Conservation (phyloP, 1,284 basidiomycete species). For the Puccinia polysora region DNA sequence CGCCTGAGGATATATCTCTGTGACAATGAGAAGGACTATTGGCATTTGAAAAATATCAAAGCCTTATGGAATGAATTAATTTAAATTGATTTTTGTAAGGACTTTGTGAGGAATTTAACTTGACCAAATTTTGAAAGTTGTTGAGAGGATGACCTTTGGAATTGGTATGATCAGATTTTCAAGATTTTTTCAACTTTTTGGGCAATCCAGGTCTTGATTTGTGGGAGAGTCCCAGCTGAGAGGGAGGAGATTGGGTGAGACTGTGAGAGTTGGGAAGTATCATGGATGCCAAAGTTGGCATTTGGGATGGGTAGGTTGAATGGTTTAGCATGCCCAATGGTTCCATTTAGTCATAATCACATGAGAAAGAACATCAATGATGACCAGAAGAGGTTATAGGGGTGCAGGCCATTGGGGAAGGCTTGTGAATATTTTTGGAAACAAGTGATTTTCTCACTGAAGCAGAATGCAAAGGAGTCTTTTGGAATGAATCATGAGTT, state of each 20-base stretch:
- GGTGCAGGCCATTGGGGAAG: background rate
- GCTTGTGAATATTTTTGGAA: background rate
- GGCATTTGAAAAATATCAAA: background rate
- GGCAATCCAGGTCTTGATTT: slow-evolving; percentile 29
- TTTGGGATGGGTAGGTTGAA: background rate
- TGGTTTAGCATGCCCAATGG: background rate
- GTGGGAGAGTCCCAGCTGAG: slow-evolving; percentile 4
- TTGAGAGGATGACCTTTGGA: background rate
- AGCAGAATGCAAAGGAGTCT: slow-evolving; percentile 13
- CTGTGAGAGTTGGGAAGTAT: background rate
- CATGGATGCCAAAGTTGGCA: background rate
- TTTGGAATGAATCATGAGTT: slow-evolving; percentile 8
- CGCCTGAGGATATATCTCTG: background rate
- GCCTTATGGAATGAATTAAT: background rate
- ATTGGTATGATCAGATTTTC: background rate
- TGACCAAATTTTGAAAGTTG: background rate
- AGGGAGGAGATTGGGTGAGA: slow-evolving; percentile 15
- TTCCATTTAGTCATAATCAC: background rate
- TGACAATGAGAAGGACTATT: slow-evolving; percentile 7
- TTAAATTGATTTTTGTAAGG: background rate
- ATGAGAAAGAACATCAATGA: background rate
- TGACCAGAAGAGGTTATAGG: background rate
- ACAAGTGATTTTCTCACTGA: slow-evolving; percentile 1
- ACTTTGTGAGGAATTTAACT: background rate
- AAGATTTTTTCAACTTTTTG: slow-evolving; percentile 19